Evolutionary conservation across 2,329 filamentous ascomycete genomes (phyloP).

Genomic region (Pseudogymnoascus sp.): DNA sequence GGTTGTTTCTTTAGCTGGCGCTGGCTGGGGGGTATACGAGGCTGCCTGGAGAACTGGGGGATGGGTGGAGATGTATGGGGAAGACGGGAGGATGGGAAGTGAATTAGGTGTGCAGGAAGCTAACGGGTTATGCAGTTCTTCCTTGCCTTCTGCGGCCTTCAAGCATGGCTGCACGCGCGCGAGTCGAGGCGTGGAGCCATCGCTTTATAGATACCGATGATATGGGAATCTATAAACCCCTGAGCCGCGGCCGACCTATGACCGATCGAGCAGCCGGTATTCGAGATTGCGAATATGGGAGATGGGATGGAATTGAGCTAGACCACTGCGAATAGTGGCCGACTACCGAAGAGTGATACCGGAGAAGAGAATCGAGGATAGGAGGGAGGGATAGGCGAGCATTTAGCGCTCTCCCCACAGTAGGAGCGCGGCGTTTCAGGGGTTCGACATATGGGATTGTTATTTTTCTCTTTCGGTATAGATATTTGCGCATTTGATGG

Average conservation of each 20-base stretch:
- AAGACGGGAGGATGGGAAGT: neutral
- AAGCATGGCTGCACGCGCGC: slow-evolving; percentile 77
- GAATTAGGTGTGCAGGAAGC: neutral
- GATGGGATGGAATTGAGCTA: neutral
- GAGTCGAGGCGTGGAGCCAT: slow-evolving; percentile 79
- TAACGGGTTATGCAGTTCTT: slow-evolving; percentile 52
- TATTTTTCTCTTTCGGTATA: neutral
- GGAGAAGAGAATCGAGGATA: slow-evolving; percentile 3
- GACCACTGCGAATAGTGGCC: neutral
- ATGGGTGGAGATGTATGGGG: neutral
- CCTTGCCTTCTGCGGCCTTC: slow-evolving; percentile 82
- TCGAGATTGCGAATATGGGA: neutral
- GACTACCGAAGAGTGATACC: neutral
- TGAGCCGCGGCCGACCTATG: neutral
- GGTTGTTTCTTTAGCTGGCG: neutral
- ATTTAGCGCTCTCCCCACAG: neutral
- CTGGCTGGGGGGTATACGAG: neutral
- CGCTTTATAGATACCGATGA: slow-evolving; percentile 45
- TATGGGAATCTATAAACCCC: neutral
- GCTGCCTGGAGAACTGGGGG: neutral
- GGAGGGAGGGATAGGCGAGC: neutral
- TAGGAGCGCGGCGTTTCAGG: neutral
- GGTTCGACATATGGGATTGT: slow-evolving; percentile 1
- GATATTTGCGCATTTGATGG: slow-evolving; percentile 3
- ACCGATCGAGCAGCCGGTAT: neutral